Evolutionary conservation across 2,329 filamentous ascomycete genomes (phyloP).

Genomic region (Hypoxylon sp.): DNA sequence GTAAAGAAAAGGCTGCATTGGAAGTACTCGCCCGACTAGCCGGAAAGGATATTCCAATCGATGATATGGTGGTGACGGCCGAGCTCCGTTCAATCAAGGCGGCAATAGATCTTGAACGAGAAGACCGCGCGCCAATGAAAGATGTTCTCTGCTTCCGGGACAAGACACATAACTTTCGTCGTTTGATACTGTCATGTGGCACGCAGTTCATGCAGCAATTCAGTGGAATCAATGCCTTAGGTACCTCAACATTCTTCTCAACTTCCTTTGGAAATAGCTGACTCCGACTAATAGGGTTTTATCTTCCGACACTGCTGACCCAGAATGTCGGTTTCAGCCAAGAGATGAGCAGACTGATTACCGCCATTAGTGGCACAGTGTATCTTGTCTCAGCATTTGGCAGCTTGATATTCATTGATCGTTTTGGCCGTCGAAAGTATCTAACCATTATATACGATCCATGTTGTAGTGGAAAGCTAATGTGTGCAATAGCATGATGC

Average conservation of each 20-base stretch:
- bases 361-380: constrained; percentile 65
- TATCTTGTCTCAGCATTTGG: constrained; percentile 58
- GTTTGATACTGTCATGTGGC: constrained; percentile 60
- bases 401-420: constrained; percentile 59
- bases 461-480: constrained; percentile 3
- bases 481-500: constrained; percentile 54
- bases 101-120: constrained; percentile 56
- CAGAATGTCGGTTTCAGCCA: constrained; percentile 68
- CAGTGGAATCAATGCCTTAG: constrained; percentile 60
- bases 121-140: constrained; percentile 52
- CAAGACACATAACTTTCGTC: constrained; percentile 57
- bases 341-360: constrained; percentile 67
- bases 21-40: constrained; percentile 70
- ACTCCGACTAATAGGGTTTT: constrained; percentile 54
- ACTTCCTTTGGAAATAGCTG: constrained; percentile 39
- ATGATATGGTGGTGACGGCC: constrained; percentile 51
- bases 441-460: background rate
- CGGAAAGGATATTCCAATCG: constrained; percentile 55
- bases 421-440: constrained; percentile 59
- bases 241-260: constrained; percentile 27
- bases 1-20: constrained; percentile 62
- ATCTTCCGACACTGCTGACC: constrained; percentile 69
- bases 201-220: constrained; percentile 65
- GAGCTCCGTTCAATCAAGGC: constrained; percentile 58
- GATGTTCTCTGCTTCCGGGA: constrained; percentile 58